Base-by-base conservation (phyloP, 1,284 basidiomycete species). In the Melampsora larici-populina region DNA sequence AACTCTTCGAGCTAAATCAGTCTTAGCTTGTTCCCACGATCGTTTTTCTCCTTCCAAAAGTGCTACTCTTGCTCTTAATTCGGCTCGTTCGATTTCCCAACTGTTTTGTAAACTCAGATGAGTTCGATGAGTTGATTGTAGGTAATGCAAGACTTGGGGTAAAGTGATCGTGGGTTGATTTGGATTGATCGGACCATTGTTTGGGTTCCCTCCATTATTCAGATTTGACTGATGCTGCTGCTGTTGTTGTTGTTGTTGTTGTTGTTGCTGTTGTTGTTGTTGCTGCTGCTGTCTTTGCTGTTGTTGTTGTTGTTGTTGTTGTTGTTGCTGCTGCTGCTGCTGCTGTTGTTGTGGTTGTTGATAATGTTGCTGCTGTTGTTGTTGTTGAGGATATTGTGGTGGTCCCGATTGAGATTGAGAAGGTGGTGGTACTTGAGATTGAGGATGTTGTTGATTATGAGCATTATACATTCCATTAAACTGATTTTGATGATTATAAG, bases 51-150 rank as follows among this genome's bases (percentile, higher is more conserved):
- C 96, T 84, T 99, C 96, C 74, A 99, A 89, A 71, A 98, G 87
- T n/a, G 96, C 96, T 81, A 99, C 97, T 70, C 96, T 90, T 75
- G 95, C 94, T 91, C 95, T 88, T 94, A 99, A 97, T 86, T 99
- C 96, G 48, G 97, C 96, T 81, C 96, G 88, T 86, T 99, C 96
- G 82, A 99, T 99, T 87, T 98, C 96, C 96, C 95, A 99, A 85
- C 98, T 95, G 84, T 99, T 99, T 82, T 96, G 89, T 86, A 99
- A 95, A 84, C 93, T 90, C 84, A 98, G 95, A 80, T 86, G 85
- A 24, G 93, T 88, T 79, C 97, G 88, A 93, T 95, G 98, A 87
- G 99, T 97, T 71, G 92, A 93, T 86, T 99, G 97, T 67, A 99
- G 88, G 85, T 94, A 98, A 86, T 99, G 96, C 79, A 99, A 88